These are phyloP conservation scores for Syncephalastrum sp. DNA, from an alignment of 371 early-diverging fungal genomes.

Conservation along the genomic window DNA sequence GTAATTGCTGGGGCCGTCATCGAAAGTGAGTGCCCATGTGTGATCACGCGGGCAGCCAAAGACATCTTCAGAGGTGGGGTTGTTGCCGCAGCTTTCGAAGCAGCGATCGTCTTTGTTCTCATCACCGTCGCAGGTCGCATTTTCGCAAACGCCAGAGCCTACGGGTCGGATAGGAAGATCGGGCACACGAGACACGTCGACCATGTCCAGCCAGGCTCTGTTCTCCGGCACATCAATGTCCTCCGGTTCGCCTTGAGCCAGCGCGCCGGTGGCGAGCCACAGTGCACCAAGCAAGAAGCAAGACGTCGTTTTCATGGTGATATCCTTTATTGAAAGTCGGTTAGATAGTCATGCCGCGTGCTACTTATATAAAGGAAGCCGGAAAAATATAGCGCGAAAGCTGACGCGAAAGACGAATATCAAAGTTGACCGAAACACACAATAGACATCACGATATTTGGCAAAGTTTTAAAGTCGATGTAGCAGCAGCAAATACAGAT, in stretches of 20 bases:
- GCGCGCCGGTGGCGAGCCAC: conserved; percentile 18
- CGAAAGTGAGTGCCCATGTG: conserved; percentile 55
- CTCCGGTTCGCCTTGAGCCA: conserved; percentile 46
- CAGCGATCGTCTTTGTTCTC: conserved; percentile 33
- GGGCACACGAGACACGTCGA: conserved; percentile 38
- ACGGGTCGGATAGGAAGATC: conserved; percentile 31
- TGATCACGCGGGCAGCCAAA: conserved; percentile 35
- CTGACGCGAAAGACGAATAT: too few relatives aligned
- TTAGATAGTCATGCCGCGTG: neutral
- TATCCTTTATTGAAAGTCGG: too few relatives aligned
- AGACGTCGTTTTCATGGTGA: too few relatives aligned
- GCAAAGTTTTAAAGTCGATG: too few relatives aligned
- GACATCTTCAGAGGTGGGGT: conserved; percentile 25
- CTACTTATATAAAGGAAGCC: neutral
- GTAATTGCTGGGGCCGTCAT: conserved; percentile 62
- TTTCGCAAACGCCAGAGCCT: conserved; percentile 34
- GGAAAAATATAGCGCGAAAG: too few relatives aligned
- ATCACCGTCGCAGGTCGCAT: conserved; percentile 31
- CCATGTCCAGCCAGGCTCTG: conserved; percentile 54
- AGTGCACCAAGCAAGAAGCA: too few relatives aligned
- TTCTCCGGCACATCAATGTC: conserved; percentile 60
- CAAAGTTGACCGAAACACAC: too few relatives aligned
- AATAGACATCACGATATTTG: too few relatives aligned
- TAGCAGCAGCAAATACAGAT: too few relatives aligned
- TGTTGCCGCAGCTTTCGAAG: conserved; percentile 41